Evolutionary conservation across 768 basidiomycete species (phyloP), one percentile per base, ranked within the genome.

Genomic region (Candolleomyces aberdarensis): DNA sequence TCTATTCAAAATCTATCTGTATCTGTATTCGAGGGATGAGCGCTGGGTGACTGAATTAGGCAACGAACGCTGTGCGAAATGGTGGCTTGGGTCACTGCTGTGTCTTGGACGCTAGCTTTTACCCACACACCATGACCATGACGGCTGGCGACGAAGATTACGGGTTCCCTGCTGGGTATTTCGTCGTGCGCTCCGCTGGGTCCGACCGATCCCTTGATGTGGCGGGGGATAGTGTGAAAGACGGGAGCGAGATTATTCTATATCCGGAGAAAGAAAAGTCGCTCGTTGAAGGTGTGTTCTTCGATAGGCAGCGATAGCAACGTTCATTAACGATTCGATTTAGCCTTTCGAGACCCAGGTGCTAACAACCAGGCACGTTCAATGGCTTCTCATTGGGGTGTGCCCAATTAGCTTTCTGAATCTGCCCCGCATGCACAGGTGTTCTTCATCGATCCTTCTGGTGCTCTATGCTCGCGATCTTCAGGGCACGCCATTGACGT

Each of bases 401-500:
- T n/a, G 17, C 44, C n/a, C 26, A 20, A 26, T 2, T 26, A 46
- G 29, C 44, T 47, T 46, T 40, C 36, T 46, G 49, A 15, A 40
- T 50, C 5, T 43, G 41, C 41, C 32, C 40, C 13, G 15, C 8
- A 10, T n/a, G 3, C 8, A 15, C 65, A 93, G 89, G 89, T 94
- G 17, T 94, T 92, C 75, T 94, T 91, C 75, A 83, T 94, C 57
- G 92, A 94, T 70, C 81, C 83, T 2, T 83, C 84, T 19, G 92
- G 92, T 19, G 85, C 85, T 10, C 72, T 94, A 46, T 94, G 90
- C 70, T 91, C 92, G 9, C 82, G 88, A 65, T 82, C 85, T 3
- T 83, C 91, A 15, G 92, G 92, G 0, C 91, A 93, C 72, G 92
- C 91, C 8, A 75, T 94, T 41, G 92, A 94, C 66, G 73, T 94